Conservation (phyloP, 148 eudicot genomes). For the Vaccinium macrocarpon region DNA sequence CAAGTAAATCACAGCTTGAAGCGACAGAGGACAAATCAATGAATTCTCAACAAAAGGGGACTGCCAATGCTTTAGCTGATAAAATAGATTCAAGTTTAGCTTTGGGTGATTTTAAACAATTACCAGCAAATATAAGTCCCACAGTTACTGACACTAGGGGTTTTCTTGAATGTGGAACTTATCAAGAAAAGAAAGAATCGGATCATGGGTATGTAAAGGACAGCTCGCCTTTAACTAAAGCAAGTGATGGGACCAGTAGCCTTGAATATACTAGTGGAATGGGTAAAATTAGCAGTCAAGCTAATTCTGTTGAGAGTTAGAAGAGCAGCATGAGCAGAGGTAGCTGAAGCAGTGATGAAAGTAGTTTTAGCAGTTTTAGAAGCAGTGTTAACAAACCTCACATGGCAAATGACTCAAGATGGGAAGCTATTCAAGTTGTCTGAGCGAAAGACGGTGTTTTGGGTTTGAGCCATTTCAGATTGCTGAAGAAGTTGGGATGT, state of each 20-base stretch:
- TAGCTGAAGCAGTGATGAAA: constrained; percentile 87
- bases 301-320: constrained; percentile 69
- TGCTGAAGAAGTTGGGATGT: constrained; percentile 84
- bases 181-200: constrained; percentile 43
- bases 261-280: constrained; percentile 67
- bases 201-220: constrained; percentile 36
- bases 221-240: constrained; percentile 48
- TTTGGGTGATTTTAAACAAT: constrained; percentile 33
- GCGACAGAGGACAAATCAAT: constrained; percentile 24
- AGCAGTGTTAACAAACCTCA: constrained; percentile 81
- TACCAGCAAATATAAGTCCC: constrained; percentile 8
- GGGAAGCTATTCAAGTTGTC: constrained; percentile 94
- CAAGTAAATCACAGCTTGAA: constrained; percentile 35
- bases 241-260: constrained; percentile 61
- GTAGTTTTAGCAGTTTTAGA: constrained; percentile 81
- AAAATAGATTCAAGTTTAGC: constrained; percentile 44
- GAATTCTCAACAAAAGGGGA: constrained; percentile 31
- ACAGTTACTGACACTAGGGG: constrained; percentile 24
- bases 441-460: constrained; percentile 66
- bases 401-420: constrained; percentile 72
- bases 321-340: constrained; percentile 72
- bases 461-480: constrained; percentile 77
- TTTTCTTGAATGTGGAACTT: constrained; percentile 30
- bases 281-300: constrained; percentile 63
- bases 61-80: constrained; percentile 36